These are phyloP conservation scores for Gremmenia infestans DNA, from an alignment of 2,329 filamentous ascomycete genomes.

Conservation along the genomic window DNA sequence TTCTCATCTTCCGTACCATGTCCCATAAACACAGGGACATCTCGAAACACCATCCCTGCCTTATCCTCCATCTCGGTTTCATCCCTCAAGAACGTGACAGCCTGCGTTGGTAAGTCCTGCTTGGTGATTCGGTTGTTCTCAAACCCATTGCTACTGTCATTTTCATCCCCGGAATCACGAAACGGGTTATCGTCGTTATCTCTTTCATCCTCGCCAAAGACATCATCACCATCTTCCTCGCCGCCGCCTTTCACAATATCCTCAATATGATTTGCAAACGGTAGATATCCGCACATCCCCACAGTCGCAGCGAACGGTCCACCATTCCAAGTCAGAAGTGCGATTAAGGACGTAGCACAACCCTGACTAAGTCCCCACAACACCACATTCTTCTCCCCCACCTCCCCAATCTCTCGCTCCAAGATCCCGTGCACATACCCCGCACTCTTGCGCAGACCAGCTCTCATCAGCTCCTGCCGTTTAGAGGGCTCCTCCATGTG, in stretches of 20 bases:
- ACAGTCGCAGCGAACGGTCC: slow-evolving; percentile 35
- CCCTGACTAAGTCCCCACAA: slow-evolving; percentile 51
- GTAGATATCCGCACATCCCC: slow-evolving; percentile 44
- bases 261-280: slow-evolving; percentile 34
- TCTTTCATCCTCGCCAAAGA: not conserved
- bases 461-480: slow-evolving; percentile 30
- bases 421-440: slow-evolving; percentile 37
- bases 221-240: slow-evolving; percentile 2
- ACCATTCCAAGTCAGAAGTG: slow-evolving; percentile 41
- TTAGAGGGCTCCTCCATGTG: slow-evolving; percentile 29
- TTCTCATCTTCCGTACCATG: slow-evolving; percentile 43
- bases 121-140: not conserved
- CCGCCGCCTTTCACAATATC: slow-evolving; percentile 14
- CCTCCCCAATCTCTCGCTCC: slow-evolving; percentile 30
- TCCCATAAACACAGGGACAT: slow-evolving; percentile 41
- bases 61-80: slow-evolving; percentile 14
- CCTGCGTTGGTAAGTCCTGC: not conserved
- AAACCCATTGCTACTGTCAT: not conserved
- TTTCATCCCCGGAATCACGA: slow-evolving; percentile 7
- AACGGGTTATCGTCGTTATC: slow-evolving; percentile 2
- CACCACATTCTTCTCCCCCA: slow-evolving; percentile 39
- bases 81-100: slow-evolving; percentile 12
- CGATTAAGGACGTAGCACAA: slow-evolving; percentile 42
- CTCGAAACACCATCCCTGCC: slow-evolving; percentile 1
- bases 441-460: slow-evolving; percentile 40